Evolutionary conservation across 2,329 filamentous ascomycete genomes (phyloP).

Genomic region (Fusarium musae): DNA sequence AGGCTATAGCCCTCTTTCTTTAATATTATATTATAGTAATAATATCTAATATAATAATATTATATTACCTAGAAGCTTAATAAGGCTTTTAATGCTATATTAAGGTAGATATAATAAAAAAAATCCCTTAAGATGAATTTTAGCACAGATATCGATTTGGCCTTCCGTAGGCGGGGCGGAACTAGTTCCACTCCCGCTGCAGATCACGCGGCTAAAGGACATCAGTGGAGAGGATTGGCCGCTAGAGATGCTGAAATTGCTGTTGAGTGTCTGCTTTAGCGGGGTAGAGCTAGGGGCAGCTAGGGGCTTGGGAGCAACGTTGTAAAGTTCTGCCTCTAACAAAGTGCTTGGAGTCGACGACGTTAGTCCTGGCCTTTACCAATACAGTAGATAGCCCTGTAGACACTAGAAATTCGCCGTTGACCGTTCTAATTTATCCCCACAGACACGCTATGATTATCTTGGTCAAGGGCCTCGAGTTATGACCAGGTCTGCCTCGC

Average conservation of each 20-base stretch:
- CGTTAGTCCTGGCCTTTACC: background rate
- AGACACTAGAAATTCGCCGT: background rate
- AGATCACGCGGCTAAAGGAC: conserved; percentile 6
- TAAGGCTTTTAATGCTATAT: too few relatives aligned
- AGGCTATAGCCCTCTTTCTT: too few relatives aligned
- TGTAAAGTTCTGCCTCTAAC: background rate
- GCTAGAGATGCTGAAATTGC: background rate
- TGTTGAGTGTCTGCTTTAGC: background rate
- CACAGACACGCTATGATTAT: background rate
- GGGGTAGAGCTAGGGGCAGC: background rate
- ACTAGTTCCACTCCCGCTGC: background rate
- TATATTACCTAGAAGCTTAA: too few relatives aligned
- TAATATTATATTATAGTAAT: too few relatives aligned
- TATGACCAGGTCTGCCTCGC: background rate
- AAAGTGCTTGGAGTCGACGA: background rate
- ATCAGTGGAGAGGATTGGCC: conserved; percentile 1
- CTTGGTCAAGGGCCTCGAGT: background rate
- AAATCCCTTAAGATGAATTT: too few relatives aligned
- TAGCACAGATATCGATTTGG: too few relatives aligned
- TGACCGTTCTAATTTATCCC: background rate
- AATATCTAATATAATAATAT: too few relatives aligned
- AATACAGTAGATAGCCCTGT: background rate
- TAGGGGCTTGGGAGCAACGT: background rate
- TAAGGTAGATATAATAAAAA: too few relatives aligned
- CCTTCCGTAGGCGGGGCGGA: too few relatives aligned